A percentile compares a stretch with the other conserved stretches of the same genome.
phyloP scores from a whole-genome alignment of 129 eudicot genomes.

The Artemisia argyi region DNA sequence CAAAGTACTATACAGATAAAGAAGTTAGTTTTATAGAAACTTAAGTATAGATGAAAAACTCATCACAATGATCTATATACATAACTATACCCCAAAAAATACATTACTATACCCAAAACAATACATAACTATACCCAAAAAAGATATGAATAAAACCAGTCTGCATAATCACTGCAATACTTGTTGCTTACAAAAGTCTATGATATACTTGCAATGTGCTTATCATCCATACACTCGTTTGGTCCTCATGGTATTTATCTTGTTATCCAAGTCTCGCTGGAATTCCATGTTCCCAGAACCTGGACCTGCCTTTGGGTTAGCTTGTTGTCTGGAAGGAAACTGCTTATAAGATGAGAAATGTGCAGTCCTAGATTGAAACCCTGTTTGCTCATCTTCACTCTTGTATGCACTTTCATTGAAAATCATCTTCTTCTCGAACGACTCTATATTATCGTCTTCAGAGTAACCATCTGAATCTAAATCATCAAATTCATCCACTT shows the following conservation, averaged over 20 bases:
- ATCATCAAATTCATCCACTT: slow-evolving; percentile 25
- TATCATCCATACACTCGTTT: slow-evolving; percentile 26
- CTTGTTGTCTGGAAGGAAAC: slow-evolving; percentile 31
- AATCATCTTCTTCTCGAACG: slow-evolving; percentile 25
- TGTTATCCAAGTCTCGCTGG: slow-evolving; percentile 26
- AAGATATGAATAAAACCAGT: slow-evolving; percentile 4
- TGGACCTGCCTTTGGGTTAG: slow-evolving; percentile 1
- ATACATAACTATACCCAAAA: slow-evolving; percentile 9
- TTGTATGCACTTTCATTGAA: slow-evolving; percentile 47
- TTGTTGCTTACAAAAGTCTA: slow-evolving; percentile 12
- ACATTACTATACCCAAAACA: slow-evolving; percentile 7
- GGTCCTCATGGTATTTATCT: slow-evolving; percentile 46
- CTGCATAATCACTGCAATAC: slow-evolving; percentile 13
- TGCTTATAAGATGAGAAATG: slow-evolving; percentile 29
- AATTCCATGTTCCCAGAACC: neutral
- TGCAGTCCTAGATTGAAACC: slow-evolving; percentile 7
- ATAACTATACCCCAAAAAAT: slow-evolving; percentile 4
- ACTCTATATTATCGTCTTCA: slow-evolving; percentile 14
- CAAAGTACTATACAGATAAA: neutral
- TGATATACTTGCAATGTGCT: slow-evolving; percentile 14
- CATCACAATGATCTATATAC: slow-evolving; percentile 11
- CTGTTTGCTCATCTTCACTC: slow-evolving; percentile 7
- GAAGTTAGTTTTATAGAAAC: slow-evolving; percentile 3
- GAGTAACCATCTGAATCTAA: slow-evolving; percentile 36
- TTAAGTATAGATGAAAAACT: neutral